Evolutionary conservation across 805 yeast genomes (phyloP), one percentile per base, ranked within the genome.

Genomic region (Wickerhamiella azyma): DNA sequence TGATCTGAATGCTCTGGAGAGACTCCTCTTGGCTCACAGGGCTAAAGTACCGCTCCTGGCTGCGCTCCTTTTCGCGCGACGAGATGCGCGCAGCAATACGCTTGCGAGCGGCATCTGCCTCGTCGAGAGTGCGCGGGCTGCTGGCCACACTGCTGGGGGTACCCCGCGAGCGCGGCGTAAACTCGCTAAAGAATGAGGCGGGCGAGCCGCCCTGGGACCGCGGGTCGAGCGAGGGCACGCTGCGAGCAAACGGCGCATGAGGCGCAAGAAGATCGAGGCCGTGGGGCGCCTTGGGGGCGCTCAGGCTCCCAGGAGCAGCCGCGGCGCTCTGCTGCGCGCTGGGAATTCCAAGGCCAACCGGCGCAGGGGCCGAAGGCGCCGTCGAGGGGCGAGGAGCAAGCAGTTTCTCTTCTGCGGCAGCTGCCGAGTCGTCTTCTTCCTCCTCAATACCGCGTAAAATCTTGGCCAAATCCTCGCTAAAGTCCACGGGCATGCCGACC

Each of bases 401-500:
- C 14, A 19, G 8, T 11, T 5, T 16, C 5, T 18, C 21, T 3
- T 11, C 26, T 5, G 17, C 6, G 11, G 39, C 9, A 6, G 9
- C 21, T 3, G 39, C 28, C 14, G 33, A 39, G 13, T 6, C 5
- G 8, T 17, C 40, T 4, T 41, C 45, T 17, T 42, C 45, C 36
- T 42, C 45, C 16, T 42, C 45, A 29, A 42, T 42, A 5, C 38
- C 38, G 11, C 38, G 26, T n/a, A 43, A 32, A 18, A 37, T 43
- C 40, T 43, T 43, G 41, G 45, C 45, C 28, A 43, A 26, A 14
- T 43, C 46, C 21, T 43, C 46, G 24, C 41, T 28, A n/a, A 46
- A 41, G 19, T 46, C 45, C 21, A 46, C 26, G 1, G 43, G 49
- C 40, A 41, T 43, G 13, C 49, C 49, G 2, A 46, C 37, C 8